phyloP scores from a whole-genome alignment of 2,329 filamentous ascomycete genomes.

The Aureobasidium sp. region DNA sequence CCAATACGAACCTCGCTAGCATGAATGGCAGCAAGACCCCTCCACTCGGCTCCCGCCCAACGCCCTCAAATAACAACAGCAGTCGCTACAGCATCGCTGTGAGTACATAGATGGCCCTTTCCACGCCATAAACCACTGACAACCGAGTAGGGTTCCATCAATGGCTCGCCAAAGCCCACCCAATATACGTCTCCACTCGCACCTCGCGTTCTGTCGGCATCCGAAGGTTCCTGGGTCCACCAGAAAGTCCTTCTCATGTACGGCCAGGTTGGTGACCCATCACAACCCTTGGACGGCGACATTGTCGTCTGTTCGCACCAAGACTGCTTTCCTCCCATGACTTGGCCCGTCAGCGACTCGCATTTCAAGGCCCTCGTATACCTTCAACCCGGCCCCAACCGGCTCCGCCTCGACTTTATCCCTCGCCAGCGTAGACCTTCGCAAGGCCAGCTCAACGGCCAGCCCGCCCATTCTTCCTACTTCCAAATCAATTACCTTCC shows the following conservation, averaged over 20 bases:
- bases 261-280: constrained; percentile 70
- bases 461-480: constrained; percentile 72
- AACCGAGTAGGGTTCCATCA: constrained; percentile 29
- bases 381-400: constrained; percentile 85
- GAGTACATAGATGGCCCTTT: not conserved
- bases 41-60: constrained; percentile 22
- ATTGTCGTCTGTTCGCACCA: constrained; percentile 74
- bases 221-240: constrained; percentile 81
- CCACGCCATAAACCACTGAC: constrained; percentile 2
- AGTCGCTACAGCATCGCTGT: constrained; percentile 53
- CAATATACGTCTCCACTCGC: constrained; percentile 64
- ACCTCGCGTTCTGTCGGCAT: constrained; percentile 68
- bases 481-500: constrained; percentile 82
- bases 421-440: constrained; percentile 12
- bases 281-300: constrained; percentile 65
- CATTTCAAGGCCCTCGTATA: constrained; percentile 89
- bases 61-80: constrained; percentile 19
- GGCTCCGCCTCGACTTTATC: constrained; percentile 73
- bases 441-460: constrained; percentile 52
- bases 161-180: constrained; percentile 28
- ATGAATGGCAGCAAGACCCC: constrained; percentile 40
- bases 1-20: constrained; percentile 50
- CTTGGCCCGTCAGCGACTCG: constrained; percentile 81
- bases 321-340: constrained; percentile 71
- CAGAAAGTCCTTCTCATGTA: constrained; percentile 80